Percentiles rank a stretch among this genome's conserved stretches.
Conservation (phyloP, 805 yeast species). For the Cyberlindnera maclurae region DNA sequence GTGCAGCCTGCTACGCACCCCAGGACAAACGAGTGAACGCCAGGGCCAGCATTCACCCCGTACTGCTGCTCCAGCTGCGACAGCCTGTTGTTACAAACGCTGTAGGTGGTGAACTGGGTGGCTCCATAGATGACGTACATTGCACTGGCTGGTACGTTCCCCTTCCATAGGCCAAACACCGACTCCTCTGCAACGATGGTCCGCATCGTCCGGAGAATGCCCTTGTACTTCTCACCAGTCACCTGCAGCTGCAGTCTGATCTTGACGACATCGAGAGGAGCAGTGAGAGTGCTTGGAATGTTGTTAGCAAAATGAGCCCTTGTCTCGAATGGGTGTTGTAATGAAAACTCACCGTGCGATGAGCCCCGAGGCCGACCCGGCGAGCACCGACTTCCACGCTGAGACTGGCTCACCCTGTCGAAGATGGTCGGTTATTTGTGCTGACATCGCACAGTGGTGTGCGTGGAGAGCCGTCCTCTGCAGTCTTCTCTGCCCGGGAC, state of each 20-base stretch:
- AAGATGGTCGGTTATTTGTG: constrained; percentile 32
- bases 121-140: constrained; percentile 85
- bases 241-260: constrained; percentile 64
- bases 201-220: constrained; percentile 31
- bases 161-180: constrained; percentile 81
- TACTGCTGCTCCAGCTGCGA: constrained; percentile 23
- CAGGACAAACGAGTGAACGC: constrained; percentile 38
- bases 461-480: no score
- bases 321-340: background rate
- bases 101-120: constrained; percentile 70
- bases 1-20: constrained; percentile 75
- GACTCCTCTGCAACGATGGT: constrained; percentile 60
- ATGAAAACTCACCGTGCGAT: constrained; percentile 26
- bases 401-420: constrained; percentile 36
- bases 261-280: constrained; percentile 76
- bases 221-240: constrained; percentile 25
- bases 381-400: constrained; percentile 32
- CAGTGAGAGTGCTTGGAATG: constrained; percentile 48
- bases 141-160: constrained; percentile 85
- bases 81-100: constrained; percentile 43
- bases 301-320: background rate
- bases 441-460: no score
- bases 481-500: no score
- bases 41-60: constrained; percentile 15
- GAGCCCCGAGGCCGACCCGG: constrained; percentile 43